A percentile compares a stretch with the other conserved stretches of the same genome.
Conservation (phyloP, 75 land plant species). For the Sequoia sempervirens region DNA sequence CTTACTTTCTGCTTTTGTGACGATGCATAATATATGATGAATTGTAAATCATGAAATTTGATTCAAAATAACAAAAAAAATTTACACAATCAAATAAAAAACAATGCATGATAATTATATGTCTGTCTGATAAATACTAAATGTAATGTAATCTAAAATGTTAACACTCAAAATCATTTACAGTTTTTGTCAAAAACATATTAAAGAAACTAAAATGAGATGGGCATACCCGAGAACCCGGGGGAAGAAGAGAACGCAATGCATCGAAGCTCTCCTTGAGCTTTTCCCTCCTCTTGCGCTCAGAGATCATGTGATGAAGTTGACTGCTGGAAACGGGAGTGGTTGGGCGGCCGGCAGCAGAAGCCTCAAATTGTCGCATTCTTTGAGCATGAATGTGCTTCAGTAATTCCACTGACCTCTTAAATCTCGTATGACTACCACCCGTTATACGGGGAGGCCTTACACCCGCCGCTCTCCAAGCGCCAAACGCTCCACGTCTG, state of each 20-base stretch:
- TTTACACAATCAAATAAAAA: too few species aligned
- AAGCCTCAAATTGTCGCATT: background rate
- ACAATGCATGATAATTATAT: too few species aligned
- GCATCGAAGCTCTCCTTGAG: constrained; percentile 57
- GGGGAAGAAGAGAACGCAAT: constrained; percentile 51
- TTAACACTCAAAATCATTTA: too few species aligned
- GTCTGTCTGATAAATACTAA: too few species aligned
- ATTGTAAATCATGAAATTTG: too few species aligned
- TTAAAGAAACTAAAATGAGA: background rate
- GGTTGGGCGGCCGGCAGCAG: background rate
- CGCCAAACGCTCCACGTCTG: constrained; percentile 3
- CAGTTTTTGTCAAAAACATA: background rate
- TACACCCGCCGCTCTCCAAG: background rate
- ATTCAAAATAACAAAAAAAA: too few species aligned
- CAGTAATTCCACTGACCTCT: constrained; percentile 10
- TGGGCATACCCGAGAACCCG: constrained; percentile 48
- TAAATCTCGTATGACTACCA: background rate
- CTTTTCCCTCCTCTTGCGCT: constrained; percentile 57
- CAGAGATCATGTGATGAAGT: constrained; percentile 59
- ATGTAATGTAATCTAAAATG: too few species aligned
- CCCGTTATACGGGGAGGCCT: background rate
- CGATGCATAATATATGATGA: too few species aligned
- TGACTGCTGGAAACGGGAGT: constrained; percentile 20
- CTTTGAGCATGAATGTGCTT: constrained; percentile 12
- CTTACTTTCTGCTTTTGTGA: too few species aligned